Base-by-base conservation (phyloP, 2,329 filamentous ascomycete genomes). In the Albifimbria verrucaria region DNA sequence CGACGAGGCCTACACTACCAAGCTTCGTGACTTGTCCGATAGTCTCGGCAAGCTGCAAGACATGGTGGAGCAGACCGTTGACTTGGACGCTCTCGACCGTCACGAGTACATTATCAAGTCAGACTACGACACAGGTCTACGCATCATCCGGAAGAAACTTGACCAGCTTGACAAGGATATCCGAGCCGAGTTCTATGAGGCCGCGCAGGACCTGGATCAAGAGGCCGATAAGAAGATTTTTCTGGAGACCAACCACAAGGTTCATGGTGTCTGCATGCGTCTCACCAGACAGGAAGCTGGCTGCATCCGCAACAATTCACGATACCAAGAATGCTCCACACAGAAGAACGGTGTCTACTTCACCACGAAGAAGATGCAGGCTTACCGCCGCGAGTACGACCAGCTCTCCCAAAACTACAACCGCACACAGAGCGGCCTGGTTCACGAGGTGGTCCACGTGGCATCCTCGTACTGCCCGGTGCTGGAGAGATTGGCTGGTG, bases 311-410 rank as follows among this genome's bases (percentile, higher is more conserved):
- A 95, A 95, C 72, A 96, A 94, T 67, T 86, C 85, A 54, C 80
- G 86, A 48, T 99, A 97, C 64, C 88, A 93, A 64, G 94, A 99
- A 71, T 96, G 92, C 69, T 96, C 92, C 1, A 99, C 95, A 1
- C 94, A 97, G 73, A 99, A 99, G 80, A 99, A 97, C 68, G 94
- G 94, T 43, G 94, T 97, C 52, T 99, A 94, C 75, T 99, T 99
- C 71, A 97, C 94, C 1, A 99, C 94, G 3, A 86, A 85, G 51
- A 85, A 81, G 26, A 78, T 99, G 62, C 88, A 92, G 65, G 81
- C 85, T 23, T 83, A 92, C 63, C 88, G 94, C 26, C 85, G 93
- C 50, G 93, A 99, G 64, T 92, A 96, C 60, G 93, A 99, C 65
- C 92, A 97, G 70, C 80, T 97, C 1, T 95, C 91, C 1, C 87